A percentile compares a stretch with the other conserved stretches of the same genome.
phyloP scores from a whole-genome alignment of 352 stramenopile species.

The Phytophthora syringae region DNA sequence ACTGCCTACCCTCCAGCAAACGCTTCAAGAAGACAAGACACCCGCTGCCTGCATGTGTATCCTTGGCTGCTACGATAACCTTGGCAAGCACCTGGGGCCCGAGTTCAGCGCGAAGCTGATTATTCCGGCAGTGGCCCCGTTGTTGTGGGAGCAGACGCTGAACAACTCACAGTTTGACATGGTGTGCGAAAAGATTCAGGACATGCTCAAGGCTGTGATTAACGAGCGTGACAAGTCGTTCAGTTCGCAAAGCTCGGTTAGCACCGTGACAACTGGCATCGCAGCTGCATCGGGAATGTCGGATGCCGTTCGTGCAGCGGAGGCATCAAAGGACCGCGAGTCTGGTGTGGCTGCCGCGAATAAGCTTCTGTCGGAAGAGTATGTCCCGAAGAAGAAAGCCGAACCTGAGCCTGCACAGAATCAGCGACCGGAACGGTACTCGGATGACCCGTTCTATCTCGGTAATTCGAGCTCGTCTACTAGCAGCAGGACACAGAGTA shows the following conservation, averaged over 20 bases:
- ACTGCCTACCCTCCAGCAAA: constrained; percentile 75
- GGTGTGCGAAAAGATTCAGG: constrained; percentile 88
- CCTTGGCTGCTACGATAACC: constrained; percentile 87
- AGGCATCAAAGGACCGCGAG: constrained; percentile 68
- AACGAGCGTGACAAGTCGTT: constrained; percentile 83
- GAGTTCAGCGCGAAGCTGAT: constrained; percentile 88
- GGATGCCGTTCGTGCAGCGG: constrained; percentile 65
- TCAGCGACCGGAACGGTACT: constrained; percentile 69
- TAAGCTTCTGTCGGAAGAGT: constrained; percentile 84
- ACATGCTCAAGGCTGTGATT: constrained; percentile 91
- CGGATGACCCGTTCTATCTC: constrained; percentile 80
- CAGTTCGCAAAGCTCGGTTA: constrained; percentile 70
- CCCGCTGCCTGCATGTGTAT: constrained; percentile 90
- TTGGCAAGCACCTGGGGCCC: constrained; percentile 85
- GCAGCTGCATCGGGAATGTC: constrained; percentile 72
- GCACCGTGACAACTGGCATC: constrained; percentile 62
- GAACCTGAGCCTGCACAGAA: constrained; percentile 30
- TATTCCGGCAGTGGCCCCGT: constrained; percentile 76
- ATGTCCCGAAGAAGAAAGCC: constrained; percentile 64
- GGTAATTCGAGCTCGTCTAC: constrained; percentile 48
- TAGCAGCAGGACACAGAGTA: constrained; percentile 53
- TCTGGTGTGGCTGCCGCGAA: constrained; percentile 75
- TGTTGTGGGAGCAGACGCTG: constrained; percentile 81
- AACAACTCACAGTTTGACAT: constrained; percentile 88
- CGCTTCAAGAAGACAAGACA: constrained; percentile 81